phyloP scores from a whole-genome alignment of 176 grass and related monocot genomes.

The Avena atlantica region DNA sequence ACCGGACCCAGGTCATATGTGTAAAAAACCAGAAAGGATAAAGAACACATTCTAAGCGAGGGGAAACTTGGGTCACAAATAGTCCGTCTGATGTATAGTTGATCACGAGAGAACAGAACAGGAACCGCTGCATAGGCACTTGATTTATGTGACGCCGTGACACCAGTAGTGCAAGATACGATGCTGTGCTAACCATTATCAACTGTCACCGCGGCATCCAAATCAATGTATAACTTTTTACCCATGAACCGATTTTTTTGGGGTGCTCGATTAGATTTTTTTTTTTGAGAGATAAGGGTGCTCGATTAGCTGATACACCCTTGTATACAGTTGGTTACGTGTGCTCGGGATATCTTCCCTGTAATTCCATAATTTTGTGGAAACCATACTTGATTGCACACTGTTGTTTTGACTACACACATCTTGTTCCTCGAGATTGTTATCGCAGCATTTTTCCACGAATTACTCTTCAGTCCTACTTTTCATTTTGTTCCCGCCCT shows the following conservation, averaged over 20 bases:
- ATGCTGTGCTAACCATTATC: no score
- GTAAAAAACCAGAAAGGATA: not conserved
- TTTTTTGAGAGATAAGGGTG: not conserved
- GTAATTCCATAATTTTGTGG: not conserved
- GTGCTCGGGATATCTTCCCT: not conserved
- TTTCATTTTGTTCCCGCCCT: not conserved
- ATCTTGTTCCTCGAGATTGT: no score
- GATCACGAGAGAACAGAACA: not conserved
- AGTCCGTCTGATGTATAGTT: not conserved
- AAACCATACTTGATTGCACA: not conserved
- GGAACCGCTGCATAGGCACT: not conserved
- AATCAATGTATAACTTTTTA: not conserved
- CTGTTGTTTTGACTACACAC: not conserved
- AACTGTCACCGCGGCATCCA: not conserved
- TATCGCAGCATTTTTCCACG: no score
- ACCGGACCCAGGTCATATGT: not conserved
- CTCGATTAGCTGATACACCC: not conserved
- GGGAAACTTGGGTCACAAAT: not conserved
- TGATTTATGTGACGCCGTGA: no score
- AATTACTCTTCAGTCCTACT: no score
- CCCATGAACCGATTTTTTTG: not conserved
- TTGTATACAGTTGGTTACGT: not conserved
- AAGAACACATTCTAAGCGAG: not conserved
- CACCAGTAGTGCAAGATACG: not conserved
- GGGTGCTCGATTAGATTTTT: not conserved